These are phyloP conservation scores for Pyrenophora tritici-repentis DNA, from an alignment of 2,329 filamentous ascomycete genomes.

Conservation along the genomic window DNA sequence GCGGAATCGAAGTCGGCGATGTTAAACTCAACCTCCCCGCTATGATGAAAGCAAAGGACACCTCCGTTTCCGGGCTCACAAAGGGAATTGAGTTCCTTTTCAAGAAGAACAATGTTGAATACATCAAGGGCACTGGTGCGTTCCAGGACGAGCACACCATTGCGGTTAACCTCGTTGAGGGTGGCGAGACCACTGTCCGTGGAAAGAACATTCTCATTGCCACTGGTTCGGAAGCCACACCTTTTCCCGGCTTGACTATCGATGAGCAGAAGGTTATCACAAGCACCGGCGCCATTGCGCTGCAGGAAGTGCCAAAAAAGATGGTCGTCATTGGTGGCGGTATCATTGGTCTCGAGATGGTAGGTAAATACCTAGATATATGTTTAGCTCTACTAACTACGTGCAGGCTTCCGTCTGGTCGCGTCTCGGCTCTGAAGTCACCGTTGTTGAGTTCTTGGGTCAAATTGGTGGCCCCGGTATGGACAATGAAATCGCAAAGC, in stretches of 20 bases:
- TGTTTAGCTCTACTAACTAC: slow-evolving; percentile 25
- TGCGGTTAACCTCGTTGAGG: slow-evolving; percentile 87
- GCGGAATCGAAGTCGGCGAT: slow-evolving; percentile 95
- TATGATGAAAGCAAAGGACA: slow-evolving; percentile 99
- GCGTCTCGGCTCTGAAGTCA: slow-evolving; percentile 88
- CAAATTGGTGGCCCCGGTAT: slow-evolving; percentile 98
- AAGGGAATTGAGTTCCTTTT: slow-evolving; percentile 98
- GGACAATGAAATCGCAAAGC: slow-evolving; percentile 92
- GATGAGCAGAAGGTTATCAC: slow-evolving; percentile 98
- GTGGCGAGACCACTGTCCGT: slow-evolving; percentile 82
- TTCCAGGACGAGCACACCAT: slow-evolving; percentile 90
- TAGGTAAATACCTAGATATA: slow-evolving; percentile 34
- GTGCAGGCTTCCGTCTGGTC: slow-evolving; percentile 86
- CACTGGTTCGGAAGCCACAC: slow-evolving; percentile 92
- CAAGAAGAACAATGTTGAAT: slow-evolving; percentile 99
- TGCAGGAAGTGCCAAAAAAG: slow-evolving; percentile 91
- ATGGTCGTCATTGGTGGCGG: slow-evolving; percentile 97
- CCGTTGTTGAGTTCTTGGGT: slow-evolving; percentile 92
- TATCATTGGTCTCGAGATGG: slow-evolving; percentile 99
- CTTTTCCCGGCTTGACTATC: slow-evolving; percentile 92
- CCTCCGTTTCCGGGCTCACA: slow-evolving; percentile 83
- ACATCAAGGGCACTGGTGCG: slow-evolving; percentile 89
- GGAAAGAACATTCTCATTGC: slow-evolving; percentile 99
- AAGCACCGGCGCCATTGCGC: slow-evolving; percentile 89
- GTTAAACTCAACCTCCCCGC: slow-evolving; percentile 93